These are phyloP conservation scores for Solanum appendiculatum DNA, from an alignment of 257 asterid species.

Conservation along the genomic window DNA sequence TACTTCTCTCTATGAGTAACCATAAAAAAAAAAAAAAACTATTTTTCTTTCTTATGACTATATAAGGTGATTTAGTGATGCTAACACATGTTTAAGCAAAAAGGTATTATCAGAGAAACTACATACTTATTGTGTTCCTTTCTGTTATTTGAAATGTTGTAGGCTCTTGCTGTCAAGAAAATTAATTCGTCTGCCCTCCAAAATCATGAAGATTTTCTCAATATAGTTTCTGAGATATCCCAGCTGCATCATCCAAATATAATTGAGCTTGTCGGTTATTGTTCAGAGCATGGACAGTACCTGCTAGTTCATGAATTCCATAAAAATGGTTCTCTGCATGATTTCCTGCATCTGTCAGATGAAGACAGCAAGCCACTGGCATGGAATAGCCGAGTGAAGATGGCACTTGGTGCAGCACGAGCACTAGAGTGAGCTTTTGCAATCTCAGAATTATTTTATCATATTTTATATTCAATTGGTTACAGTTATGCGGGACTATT, in stretches of 20 bases:
- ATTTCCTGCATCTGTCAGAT: slow-evolving; percentile 67
- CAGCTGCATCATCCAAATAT: slow-evolving; percentile 75
- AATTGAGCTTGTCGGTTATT: slow-evolving; percentile 78
- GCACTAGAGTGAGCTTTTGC: slow-evolving; percentile 69
- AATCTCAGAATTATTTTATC: background rate
- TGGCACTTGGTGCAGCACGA: slow-evolving; percentile 95
- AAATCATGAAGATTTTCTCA: slow-evolving; percentile 58
- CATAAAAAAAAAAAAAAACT: no score
- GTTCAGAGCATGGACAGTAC: slow-evolving; percentile 88
- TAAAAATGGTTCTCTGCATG: slow-evolving; percentile 73
- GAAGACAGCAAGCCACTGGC: slow-evolving; percentile 72
- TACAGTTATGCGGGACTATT: background rate
- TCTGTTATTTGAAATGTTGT: background rate
- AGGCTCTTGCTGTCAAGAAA: slow-evolving; percentile 94
- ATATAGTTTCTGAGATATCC: slow-evolving; percentile 59
- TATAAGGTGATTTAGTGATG: background rate
- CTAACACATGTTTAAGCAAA: background rate
- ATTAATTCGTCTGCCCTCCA: slow-evolving; percentile 57
- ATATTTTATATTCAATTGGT: background rate
- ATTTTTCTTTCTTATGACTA: background rate
- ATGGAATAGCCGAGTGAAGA: slow-evolving; percentile 91
- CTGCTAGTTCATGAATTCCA: slow-evolving; percentile 70
- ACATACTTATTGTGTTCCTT: background rate
- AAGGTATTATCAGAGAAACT: background rate
- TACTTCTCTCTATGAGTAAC: background rate